Evolutionary conservation across 2,329 filamentous ascomycete species (phyloP).

Genomic region (Xylaria polymorpha): DNA sequence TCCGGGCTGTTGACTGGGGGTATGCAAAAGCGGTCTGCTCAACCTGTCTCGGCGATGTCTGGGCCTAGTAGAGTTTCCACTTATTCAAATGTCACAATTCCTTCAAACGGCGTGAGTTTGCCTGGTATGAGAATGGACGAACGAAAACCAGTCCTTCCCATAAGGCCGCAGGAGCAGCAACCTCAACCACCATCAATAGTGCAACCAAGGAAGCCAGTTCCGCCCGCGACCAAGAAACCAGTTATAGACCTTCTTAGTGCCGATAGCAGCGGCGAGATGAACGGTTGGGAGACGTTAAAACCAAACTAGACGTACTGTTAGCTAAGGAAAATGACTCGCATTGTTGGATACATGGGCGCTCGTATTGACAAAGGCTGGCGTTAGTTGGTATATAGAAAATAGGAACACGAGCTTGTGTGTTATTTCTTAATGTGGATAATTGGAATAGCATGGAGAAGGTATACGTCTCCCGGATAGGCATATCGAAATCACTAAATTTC

Average conservation of each 20-base stretch:
- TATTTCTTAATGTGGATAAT: not conserved
- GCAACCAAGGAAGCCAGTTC: conserved; percentile 50
- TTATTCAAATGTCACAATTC: conserved; percentile 21
- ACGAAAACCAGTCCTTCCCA: conserved; percentile 47
- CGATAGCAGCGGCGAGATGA: conserved; percentile 59
- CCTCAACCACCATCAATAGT: conserved; percentile 27
- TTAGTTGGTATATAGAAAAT: conserved; percentile 21
- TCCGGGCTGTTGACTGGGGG: conserved; percentile 45
- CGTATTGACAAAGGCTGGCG: not conserved
- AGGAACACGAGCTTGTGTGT: conserved; percentile 1
- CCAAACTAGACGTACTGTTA: conserved; percentile 52
- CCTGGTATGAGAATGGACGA: conserved; percentile 47
- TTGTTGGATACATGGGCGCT: conserved; percentile 9
- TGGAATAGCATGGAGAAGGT: conserved; percentile 4
- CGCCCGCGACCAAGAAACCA: conserved; percentile 46
- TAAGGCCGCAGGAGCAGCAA: conserved; percentile 40
- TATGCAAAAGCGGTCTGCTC: conserved; percentile 42
- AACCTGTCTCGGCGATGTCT: conserved; percentile 7
- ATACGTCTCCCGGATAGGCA: conserved; percentile 9
- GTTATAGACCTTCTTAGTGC: conserved; percentile 60
- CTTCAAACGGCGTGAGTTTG: conserved; percentile 43
- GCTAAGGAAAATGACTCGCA: not conserved
- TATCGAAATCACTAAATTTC: not conserved
- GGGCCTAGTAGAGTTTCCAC: conserved; percentile 24
- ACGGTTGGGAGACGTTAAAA: conserved; percentile 67